Evolutionary conservation across 2,329 filamentous ascomycete species (phyloP), one percentile per base, ranked within the genome.

Genomic region (Talaromyces sp.): DNA sequence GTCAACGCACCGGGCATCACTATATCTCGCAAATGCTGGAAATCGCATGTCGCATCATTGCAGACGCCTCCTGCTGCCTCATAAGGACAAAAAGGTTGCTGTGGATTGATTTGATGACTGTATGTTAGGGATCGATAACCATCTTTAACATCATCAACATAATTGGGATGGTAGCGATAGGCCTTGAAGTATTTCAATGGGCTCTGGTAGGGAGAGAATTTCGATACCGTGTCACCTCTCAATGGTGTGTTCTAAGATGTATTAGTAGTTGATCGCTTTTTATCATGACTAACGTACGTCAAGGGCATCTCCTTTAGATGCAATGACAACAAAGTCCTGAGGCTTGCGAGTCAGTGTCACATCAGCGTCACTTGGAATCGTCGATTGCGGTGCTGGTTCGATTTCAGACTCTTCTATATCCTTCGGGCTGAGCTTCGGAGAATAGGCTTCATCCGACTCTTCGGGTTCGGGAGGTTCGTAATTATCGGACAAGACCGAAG

Each of bases 91-190:
- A 98, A 74, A 67, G 86, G 85, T 70, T 85, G 88, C 67, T 87
- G 83, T 27, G 88, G 83, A 75, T 97, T 88, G 78, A 99, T 96
- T 70, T 88, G 89, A 78, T 96, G 91, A 80, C 92, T 97, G 80
- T 94, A 98, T 50, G 93, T 98, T 81, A 96, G 84, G 68, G 95
- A 98, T 74, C 90, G 89, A 74, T 93, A 89, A 50, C 94, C 94
- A 67, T 89, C 90, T 64, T 86, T 76, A 65, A 97, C 88, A 64
- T 86, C 82, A 59, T 89, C 77, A 69, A 83, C 81, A 78, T 88
- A 98, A 60, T 86, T 82, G 37, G 92, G 91, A 74, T 98, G 93
- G 75, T 94, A 97, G 70, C 94, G 92, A 79, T 91, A 99, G 43
- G 91, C 90, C 76, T 88, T 92, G 77, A 98, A 97, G 70, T 86